A percentile compares a stretch with the other conserved stretches of the same genome.
Conservation (phyloP, 345 rosid genomes). For the Linum tenue region DNA sequence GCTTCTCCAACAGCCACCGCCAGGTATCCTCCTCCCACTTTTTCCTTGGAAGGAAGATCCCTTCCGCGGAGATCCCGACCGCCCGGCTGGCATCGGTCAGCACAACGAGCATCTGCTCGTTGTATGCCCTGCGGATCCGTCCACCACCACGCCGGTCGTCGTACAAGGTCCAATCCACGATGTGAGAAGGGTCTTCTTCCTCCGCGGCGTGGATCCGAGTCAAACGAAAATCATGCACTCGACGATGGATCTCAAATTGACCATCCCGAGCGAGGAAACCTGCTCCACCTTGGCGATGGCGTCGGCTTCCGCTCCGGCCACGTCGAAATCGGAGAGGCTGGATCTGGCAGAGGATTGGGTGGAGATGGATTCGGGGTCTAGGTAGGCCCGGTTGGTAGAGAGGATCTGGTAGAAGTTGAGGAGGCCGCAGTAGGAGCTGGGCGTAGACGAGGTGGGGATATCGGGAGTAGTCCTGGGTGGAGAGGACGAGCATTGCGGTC, state of each 20-base stretch:
- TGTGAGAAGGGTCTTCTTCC: too few relatives aligned
- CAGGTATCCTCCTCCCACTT: too few relatives aligned
- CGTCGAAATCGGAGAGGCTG: slow-evolving; percentile 19
- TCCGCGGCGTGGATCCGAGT: too few relatives aligned
- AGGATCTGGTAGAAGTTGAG: slow-evolving; percentile 30
- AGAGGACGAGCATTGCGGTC: slow-evolving; percentile 14
- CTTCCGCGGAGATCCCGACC: too few relatives aligned
- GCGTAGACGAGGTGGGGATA: slow-evolving; percentile 27
- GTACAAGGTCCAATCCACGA: too few relatives aligned
- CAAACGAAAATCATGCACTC: slow-evolving; percentile 21
- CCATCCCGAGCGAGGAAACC: slow-evolving; percentile 15
- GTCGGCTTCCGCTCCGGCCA: slow-evolving; percentile 13
- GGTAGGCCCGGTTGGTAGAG: slow-evolving; percentile 46
- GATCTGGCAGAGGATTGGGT: slow-evolving; percentile 17
- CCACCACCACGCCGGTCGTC: too few relatives aligned
- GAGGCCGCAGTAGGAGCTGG: slow-evolving; percentile 24
- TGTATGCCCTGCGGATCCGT: too few relatives aligned
- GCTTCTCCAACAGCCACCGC: too few relatives aligned
- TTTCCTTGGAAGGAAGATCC: too few relatives aligned
- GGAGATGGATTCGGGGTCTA: slow-evolving; percentile 32
- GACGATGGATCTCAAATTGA: slow-evolving; percentile 19
- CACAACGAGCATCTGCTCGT: too few relatives aligned
- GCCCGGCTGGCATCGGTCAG: too few relatives aligned
- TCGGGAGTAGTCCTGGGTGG: slow-evolving; percentile 6
- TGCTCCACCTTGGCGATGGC: slow-evolving; percentile 20